Base-by-base conservation (phyloP, 441 rosid genomes). In the Raphanus hybrid region DNA sequence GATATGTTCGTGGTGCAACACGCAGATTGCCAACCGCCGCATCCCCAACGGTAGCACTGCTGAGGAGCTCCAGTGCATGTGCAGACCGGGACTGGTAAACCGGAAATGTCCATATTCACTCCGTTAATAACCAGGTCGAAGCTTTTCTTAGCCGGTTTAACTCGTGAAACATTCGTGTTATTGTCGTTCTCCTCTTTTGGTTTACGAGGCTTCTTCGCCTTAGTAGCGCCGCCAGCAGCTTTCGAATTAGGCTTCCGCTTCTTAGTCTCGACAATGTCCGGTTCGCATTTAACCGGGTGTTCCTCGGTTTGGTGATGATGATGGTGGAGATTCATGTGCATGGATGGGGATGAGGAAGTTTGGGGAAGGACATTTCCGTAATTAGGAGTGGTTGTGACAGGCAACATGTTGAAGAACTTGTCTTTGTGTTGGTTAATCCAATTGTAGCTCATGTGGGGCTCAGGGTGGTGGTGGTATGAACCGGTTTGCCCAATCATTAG, bases 11-110 rank as follows among this genome's bases (percentile, higher is more conserved):
- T 93, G 1, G 99, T 95, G 75, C 99, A 95, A 63, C 99, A 95
- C 0, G 99, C 98, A 0, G 99, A 95, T 71, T 95, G 99, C 99
- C 99, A 95, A 69, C 99, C 99, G 9, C 99, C 99, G 66, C 96
- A 93, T 11, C 99, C 99, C 99, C 99, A 95, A 37, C 99, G 89
- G 71, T 95, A 95, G 60, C 99, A 95, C 55, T 93, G 99, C 84
- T 93, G 99, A 29, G 99, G 87, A 67, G 81, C 67, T 78, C 98
- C 99, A 16, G 99, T 95, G 75, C 99, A 95, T 0, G 99, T 88
- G 80, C 99, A 95, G 26, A 93, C 86, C 2, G 99, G 99, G 6
- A 93, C 94, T 0, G 98, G 97, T 67, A 95, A 83, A 71, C 94
- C 87, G 0, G 98, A 91, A 70, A 95, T 91, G 82, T 95, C 99